Percentiles rank a stretch among this genome's conserved stretches.
phyloP scores from a whole-genome alignment of 75 land plant species.

The Adiantum capillusveneris region DNA sequence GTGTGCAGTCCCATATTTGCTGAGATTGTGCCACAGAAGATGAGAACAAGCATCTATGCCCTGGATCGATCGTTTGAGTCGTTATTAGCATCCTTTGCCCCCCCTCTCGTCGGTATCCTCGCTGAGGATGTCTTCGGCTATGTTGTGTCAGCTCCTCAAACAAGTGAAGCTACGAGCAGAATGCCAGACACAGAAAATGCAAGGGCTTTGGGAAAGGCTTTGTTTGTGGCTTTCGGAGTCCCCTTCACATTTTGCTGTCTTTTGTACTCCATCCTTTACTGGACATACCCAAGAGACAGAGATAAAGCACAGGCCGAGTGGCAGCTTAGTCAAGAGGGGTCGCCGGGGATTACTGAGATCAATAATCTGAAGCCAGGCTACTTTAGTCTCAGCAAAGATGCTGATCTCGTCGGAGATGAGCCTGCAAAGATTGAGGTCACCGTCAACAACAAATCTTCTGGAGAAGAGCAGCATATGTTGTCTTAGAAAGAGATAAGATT shows the following conservation, averaged over 20 bases:
- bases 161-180: not conserved
- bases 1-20: constrained; percentile 32
- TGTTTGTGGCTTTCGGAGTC: constrained; percentile 8
- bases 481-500: too few species aligned
- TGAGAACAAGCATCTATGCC: constrained; percentile 23
- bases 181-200: constrained; percentile 14
- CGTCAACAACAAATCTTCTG: too few species aligned
- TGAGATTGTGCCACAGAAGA: constrained; percentile 18
- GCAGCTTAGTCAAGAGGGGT: not conserved
- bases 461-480: too few species aligned
- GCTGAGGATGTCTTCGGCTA: constrained; percentile 22
- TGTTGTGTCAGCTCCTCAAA: not conserved
- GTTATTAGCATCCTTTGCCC: constrained; percentile 21
- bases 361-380: not conserved
- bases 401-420: too few species aligned
- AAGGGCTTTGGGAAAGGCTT: constrained; percentile 16
- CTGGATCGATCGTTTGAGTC: constrained; percentile 21
- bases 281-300: constrained; percentile 23
- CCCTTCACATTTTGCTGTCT: constrained; percentile 18
- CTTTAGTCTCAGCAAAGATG: too few species aligned
- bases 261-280: constrained; percentile 12
- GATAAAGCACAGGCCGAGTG: constrained; percentile 13
- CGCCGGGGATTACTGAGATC: not conserved
- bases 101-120: constrained; percentile 28
- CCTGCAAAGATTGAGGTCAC: too few species aligned